A percentile compares a stretch with the other conserved stretches of the same genome.
phyloP scores from a whole-genome alignment of 2,329 filamentous ascomycete genomes.

The Epichloe aotearoae region DNA sequence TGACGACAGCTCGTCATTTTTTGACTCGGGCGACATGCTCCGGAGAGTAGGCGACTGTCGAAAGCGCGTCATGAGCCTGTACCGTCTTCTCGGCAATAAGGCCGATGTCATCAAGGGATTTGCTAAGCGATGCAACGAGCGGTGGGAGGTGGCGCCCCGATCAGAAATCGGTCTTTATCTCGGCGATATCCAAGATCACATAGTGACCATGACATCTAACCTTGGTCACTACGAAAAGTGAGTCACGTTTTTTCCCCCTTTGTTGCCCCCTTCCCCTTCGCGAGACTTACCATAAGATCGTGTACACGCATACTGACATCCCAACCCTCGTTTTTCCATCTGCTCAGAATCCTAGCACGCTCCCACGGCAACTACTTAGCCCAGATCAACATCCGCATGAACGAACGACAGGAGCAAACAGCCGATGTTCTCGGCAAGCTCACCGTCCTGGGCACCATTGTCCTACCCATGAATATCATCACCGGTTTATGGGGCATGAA shows the following conservation, averaged over 20 bases:
- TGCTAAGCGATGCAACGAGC: slow-evolving; percentile 93
- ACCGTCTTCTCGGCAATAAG: slow-evolving; percentile 87
- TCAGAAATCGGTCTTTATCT: slow-evolving; percentile 96
- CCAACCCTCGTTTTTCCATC: background rate
- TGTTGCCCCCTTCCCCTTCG: background rate
- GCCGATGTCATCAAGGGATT: slow-evolving; percentile 99
- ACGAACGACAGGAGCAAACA: slow-evolving; percentile 90
- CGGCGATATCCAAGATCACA: slow-evolving; percentile 97
- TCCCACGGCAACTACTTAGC: slow-evolving; percentile 97
- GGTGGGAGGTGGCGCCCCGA: slow-evolving; percentile 89
- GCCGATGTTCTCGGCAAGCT: slow-evolving; percentile 89
- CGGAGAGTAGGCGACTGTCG: slow-evolving; percentile 83
- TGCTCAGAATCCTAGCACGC: slow-evolving; percentile 58
- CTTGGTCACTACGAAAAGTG: slow-evolving; percentile 93
- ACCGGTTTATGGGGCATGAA: slow-evolving; percentile 99
- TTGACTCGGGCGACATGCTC: slow-evolving; percentile 64
- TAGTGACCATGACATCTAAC: slow-evolving; percentile 97
- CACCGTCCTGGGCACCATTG: slow-evolving; percentile 91
- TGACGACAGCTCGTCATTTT: slow-evolving; percentile 29
- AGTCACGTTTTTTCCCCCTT: slow-evolving; percentile 18
- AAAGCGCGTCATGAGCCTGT: slow-evolving; percentile 95
- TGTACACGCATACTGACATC: background rate
- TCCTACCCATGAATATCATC: slow-evolving; percentile 97
- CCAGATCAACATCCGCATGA: slow-evolving; percentile 98
- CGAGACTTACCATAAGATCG: background rate